A percentile compares a stretch with the other conserved stretches of the same genome.
These are phyloP conservation scores for Ottelia alismoides DNA, from an alignment of 106 monocot genomes.

Conservation along the genomic window DNA sequence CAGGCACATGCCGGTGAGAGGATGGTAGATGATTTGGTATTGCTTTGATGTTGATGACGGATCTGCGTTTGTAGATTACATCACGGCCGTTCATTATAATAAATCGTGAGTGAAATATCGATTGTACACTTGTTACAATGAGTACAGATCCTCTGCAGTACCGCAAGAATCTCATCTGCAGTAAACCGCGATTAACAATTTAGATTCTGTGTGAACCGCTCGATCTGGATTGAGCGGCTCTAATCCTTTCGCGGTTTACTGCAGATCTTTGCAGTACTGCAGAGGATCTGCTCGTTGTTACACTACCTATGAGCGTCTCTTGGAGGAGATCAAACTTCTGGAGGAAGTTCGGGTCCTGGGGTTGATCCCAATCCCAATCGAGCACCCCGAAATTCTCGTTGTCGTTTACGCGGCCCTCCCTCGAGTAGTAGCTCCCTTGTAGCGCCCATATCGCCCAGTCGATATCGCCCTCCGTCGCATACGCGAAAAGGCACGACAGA, in stretches of 20 bases:
- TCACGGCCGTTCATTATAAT: no score
- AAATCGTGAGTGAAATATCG: no score
- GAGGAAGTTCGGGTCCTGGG: constrained; percentile 5
- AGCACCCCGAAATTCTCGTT: constrained; percentile 26
- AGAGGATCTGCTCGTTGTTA: no score
- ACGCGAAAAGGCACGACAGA: constrained; percentile 13
- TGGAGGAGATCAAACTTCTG: background rate
- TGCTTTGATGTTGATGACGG: background rate
- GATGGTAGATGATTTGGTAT: constrained; percentile 1
- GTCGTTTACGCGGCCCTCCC: constrained; percentile 8
- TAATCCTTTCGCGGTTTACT: no score
- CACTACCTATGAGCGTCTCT: background rate
- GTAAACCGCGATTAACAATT: no score
- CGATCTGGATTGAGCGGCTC: no score
- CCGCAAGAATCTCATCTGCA: no score
- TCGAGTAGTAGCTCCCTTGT: constrained; percentile 38
- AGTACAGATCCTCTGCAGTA: no score
- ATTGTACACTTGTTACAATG: no score
- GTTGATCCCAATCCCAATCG: constrained; percentile 9
- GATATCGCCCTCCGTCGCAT: constrained; percentile 20
- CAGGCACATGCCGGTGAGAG: background rate
- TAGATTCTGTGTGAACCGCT: no score
- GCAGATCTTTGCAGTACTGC: no score
- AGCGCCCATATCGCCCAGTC: constrained; percentile 34
- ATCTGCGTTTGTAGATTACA: background rate